Conservation (phyloP, 768 basidiomycete genomes). For the Tulasnella sp. region DNA sequence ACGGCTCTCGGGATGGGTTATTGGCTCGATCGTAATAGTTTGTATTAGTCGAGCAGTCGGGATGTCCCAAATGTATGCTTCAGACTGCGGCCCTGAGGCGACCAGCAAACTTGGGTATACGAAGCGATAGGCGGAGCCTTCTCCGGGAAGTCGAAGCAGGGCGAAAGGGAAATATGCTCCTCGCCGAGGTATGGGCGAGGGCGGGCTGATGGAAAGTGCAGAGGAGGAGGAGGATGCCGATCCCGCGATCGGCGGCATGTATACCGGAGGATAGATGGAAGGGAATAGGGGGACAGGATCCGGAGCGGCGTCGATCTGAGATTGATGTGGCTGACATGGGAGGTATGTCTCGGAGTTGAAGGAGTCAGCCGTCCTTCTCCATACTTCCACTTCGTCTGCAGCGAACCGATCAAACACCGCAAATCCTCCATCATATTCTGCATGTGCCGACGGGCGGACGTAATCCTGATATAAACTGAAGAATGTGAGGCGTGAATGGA, state of each 20-base stretch:
- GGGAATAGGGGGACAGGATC: background rate
- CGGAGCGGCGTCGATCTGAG: background rate
- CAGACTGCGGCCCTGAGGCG: constrained; percentile 26
- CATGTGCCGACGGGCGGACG: constrained; percentile 44
- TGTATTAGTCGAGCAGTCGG: constrained; percentile 38
- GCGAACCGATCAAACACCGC: constrained; percentile 53
- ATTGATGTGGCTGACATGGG: background rate
- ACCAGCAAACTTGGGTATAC: constrained; percentile 55
- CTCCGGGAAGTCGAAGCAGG: constrained; percentile 36
- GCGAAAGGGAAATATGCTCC: constrained; percentile 57
- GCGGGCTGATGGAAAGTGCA: too few relatives aligned
- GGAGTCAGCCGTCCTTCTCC: constrained; percentile 31
- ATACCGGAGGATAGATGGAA: background rate
- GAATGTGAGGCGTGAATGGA: background rate
- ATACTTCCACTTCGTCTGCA: constrained; percentile 47
- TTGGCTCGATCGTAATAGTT: constrained; percentile 27
- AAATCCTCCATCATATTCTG: constrained; percentile 61
- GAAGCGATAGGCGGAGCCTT: constrained; percentile 46
- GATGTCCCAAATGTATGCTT: constrained; percentile 53
- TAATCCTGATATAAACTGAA: constrained; percentile 30
- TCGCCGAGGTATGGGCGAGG: constrained; percentile 21
- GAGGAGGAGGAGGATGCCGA: too few relatives aligned
- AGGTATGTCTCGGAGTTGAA: background rate
- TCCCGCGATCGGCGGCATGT: too few relatives aligned
- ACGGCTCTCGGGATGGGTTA: background rate